A percentile compares a stretch with the other conserved stretches of the same genome.
These are phyloP conservation scores for Triangularia setosa DNA, from an alignment of 2,329 filamentous ascomycete genomes.

Conservation along the genomic window DNA sequence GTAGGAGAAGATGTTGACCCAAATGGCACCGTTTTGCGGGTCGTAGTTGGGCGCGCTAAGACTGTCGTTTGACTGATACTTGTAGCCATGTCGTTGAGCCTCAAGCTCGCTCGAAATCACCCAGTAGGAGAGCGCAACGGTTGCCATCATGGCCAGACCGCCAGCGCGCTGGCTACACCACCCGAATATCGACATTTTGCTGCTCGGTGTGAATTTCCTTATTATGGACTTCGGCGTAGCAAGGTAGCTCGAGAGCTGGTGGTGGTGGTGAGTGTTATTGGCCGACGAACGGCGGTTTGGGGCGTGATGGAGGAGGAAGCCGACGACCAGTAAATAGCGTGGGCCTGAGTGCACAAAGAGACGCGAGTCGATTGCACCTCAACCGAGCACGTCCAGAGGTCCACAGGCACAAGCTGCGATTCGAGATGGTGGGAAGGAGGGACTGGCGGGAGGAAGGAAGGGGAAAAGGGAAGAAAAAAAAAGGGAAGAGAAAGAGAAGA, in stretches of 20 bases:
- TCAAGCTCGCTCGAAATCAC: constrained; percentile 50
- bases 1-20: constrained; percentile 55
- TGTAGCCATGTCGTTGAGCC: constrained; percentile 41
- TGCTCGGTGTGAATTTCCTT: constrained; percentile 11
- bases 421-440: constrained; percentile 21
- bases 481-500: constrained; percentile 16
- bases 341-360: constrained; percentile 18
- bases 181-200: constrained; percentile 49
- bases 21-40: constrained; percentile 43
- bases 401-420: constrained; percentile 20
- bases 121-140: constrained; percentile 50
- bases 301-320: not conserved
- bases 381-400: constrained; percentile 20
- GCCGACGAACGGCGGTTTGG: constrained; percentile 7
- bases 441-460: constrained; percentile 18
- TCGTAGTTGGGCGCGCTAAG: constrained; percentile 34
- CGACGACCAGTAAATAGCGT: constrained; percentile 1
- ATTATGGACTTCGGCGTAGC: not conserved
- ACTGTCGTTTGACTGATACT: constrained; percentile 39
- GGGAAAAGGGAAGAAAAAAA: constrained; percentile 11
- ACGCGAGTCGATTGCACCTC: constrained; percentile 23
- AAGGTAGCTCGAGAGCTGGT: not conserved
- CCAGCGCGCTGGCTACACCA: constrained; percentile 54
- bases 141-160: constrained; percentile 50
- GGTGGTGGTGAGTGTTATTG: not conserved